A percentile compares a stretch with the other conserved stretches of the same genome.
Conservation (phyloP, 306 rosid genomes). For the Senna siamea region DNA sequence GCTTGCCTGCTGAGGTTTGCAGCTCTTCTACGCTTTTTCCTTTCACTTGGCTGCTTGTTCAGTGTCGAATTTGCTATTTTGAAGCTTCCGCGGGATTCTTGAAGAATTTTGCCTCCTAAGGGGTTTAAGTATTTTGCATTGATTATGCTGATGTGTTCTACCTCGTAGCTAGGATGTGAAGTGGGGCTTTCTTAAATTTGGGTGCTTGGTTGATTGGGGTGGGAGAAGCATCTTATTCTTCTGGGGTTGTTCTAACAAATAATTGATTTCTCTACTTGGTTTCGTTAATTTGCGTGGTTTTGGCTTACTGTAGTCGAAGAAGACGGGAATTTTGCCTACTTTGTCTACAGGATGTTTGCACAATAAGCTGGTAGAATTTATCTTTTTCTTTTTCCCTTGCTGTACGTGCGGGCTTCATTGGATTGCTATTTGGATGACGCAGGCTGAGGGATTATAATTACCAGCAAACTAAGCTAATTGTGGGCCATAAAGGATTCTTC, state of each 20-base stretch:
- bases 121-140: constrained; percentile 27
- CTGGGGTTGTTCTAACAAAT: background rate
- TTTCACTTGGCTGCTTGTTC: background rate
- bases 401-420: constrained; percentile 18
- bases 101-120: constrained; percentile 38
- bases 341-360: constrained; percentile 2
- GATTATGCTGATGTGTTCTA: constrained; percentile 18
- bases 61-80: constrained; percentile 28
- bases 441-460: constrained; percentile 31
- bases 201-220: constrained; percentile 32
- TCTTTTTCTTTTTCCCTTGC: background rate
- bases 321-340: background rate
- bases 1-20: constrained; percentile 48
- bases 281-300: background rate
- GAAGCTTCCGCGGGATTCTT: constrained; percentile 26
- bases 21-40: constrained; percentile 5
- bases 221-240: constrained; percentile 13
- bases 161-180: constrained; percentile 29
- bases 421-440: constrained; percentile 38
- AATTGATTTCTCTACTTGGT: too few relatives aligned
- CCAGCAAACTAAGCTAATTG: constrained; percentile 29
- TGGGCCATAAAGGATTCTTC: constrained; percentile 16
- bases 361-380: constrained; percentile 1
- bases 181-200: background rate
- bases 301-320: background rate